Percentiles rank a stretch among this genome's conserved stretches.
Evolutionary conservation across 169 alveolate genomes (phyloP).

Genomic region (Plasmodium blacklocki): DNA sequence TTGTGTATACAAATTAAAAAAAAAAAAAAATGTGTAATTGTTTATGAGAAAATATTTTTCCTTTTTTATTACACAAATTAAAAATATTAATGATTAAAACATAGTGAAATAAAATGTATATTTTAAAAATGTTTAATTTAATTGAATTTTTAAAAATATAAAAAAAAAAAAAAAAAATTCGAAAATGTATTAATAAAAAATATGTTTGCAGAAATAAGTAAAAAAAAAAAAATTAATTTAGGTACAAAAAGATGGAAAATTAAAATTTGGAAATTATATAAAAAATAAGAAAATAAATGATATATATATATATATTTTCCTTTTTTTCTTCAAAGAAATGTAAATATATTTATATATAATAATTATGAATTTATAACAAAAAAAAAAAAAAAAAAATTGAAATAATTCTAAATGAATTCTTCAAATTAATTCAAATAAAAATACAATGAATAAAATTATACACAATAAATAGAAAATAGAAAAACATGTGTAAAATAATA

Average conservation of each 20-base stretch:
- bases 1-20: slow-evolving; percentile 19
- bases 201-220: slow-evolving; percentile 7
- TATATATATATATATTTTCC: too few species aligned
- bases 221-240: slow-evolving; percentile 11
- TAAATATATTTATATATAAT: too few species aligned
- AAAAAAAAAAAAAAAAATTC: slow-evolving; percentile 10
- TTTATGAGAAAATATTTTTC: slow-evolving; percentile 16
- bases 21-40: slow-evolving; percentile 46
- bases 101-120: slow-evolving; percentile 8
- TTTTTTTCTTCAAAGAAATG: neutral
- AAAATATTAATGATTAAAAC: slow-evolving; percentile 21
- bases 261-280: slow-evolving; percentile 8
- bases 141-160: too few species aligned
- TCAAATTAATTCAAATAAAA: too few species aligned
- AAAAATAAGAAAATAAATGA: slow-evolving; percentile 1
- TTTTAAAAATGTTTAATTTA: neutral
- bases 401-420: too few species aligned
- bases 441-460: too few species aligned
- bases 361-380: too few species aligned
- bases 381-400: too few species aligned
- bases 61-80: neutral
- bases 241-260: slow-evolving; percentile 1
- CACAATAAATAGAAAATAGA: too few species aligned
- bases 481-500: too few species aligned
- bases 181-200: neutral